Base-by-base conservation (phyloP, 495 filamentous ascomycete species). In the Lichina pygmaea region DNA sequence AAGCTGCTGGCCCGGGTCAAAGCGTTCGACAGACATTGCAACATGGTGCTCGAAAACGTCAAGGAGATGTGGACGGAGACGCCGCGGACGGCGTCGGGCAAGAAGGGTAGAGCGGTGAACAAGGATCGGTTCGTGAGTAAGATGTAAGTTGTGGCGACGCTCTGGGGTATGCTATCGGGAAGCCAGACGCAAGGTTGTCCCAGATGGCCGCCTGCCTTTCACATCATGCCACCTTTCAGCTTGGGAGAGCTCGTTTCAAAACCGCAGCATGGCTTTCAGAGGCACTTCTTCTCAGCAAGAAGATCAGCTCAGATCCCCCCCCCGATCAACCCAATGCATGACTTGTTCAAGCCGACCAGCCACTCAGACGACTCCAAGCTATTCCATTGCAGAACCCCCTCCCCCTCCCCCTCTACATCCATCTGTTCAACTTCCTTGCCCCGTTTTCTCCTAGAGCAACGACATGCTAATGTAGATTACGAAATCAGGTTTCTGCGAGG, bases 51-150 rank as follows among this genome's bases (percentile, higher is more conserved):
- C 34, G 85, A 93, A 71, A 91, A 91, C 52, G 83, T 86, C 34
- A 97, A 95, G 68, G 89, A 97, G 67, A 95, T 97, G 85, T 97
- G 89, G 89, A 93, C 84, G 6, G 89, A 97, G 65, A 84, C 77
- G 46, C 86, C 89, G 34, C 72, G 81, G 51, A 58, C 70, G 24
- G 65, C 71, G 11, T 70, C 66, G 38, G 83, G 83, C 30, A 79
- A 81, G 64, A 86, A 84, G 64, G 83, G 86, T 45, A 73, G 78
- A 58, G 78, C 82, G 33, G 80, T 93, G 36, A 95, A 97, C 63
- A 94, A 94, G 71, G 89, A 97, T 61, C 68, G 91, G 33, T 97
- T 94, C 62, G 85, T 95, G 54, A 92, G 82, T 69, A 97, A 97
- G 67, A 84, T 97, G 89, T 93, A 58, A 48, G 78, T 66, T 9